Evolutionary conservation across 257 asterid genomes (phyloP).

Genomic region (Nemophila menziesii): DNA sequence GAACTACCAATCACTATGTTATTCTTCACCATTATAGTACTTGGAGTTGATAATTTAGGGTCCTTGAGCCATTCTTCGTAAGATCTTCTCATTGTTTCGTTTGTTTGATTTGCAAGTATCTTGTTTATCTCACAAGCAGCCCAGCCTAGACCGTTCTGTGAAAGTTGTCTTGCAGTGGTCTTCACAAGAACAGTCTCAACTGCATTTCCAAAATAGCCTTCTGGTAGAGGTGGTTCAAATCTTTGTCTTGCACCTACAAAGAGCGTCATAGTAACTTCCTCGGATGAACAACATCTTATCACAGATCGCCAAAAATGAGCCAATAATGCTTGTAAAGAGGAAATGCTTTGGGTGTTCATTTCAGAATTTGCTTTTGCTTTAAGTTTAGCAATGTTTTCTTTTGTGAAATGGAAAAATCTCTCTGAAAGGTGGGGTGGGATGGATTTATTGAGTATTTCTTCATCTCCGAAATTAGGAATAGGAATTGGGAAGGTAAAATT

Average conservation of each 20-base stretch:
- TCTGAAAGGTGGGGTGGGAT: slow-evolving; percentile 2
- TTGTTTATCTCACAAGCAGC: slow-evolving; percentile 30
- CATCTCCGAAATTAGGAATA: slow-evolving; percentile 14
- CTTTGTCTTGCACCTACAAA: slow-evolving; percentile 15
- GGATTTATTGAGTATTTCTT: neutral
- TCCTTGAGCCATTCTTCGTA: slow-evolving; percentile 23
- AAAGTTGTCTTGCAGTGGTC: slow-evolving; percentile 10
- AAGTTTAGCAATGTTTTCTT: slow-evolving; percentile 13
- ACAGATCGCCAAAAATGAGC: slow-evolving; percentile 40
- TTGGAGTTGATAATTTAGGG: slow-evolving; percentile 17
- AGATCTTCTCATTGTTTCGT: slow-evolving; percentile 14
- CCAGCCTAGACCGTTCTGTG: slow-evolving; percentile 34
- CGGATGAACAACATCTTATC: slow-evolving; percentile 11
- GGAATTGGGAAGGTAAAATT: neutral
- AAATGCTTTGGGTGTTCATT: slow-evolving; percentile 11
- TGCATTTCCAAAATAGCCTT: slow-evolving; percentile 44
- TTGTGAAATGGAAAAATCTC: slow-evolving; percentile 26
- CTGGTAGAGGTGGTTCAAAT: slow-evolving; percentile 31
- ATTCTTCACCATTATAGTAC: no score
- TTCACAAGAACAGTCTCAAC: slow-evolving; percentile 11
- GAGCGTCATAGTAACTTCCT: slow-evolving; percentile 14
- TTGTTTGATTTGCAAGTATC: slow-evolving; percentile 5
- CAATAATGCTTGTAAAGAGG: slow-evolving; percentile 35
- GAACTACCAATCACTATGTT: no score
- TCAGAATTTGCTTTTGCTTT: no score